Evolutionary conservation across 176 grass and related monocot species (phyloP), one percentile per base, ranked within the genome.

Genomic region (Melocanna baccifera): DNA sequence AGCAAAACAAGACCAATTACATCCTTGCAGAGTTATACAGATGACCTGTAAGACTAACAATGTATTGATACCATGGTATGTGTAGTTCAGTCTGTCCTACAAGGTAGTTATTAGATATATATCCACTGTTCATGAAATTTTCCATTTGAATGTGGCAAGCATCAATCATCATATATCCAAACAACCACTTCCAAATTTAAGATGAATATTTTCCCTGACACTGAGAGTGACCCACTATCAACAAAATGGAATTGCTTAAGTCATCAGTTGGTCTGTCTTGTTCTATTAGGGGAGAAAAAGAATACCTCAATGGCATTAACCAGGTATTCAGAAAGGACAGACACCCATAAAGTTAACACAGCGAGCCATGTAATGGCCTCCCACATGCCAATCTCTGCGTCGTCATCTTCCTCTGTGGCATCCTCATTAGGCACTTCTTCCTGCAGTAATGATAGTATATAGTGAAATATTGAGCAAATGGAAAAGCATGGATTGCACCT

Each of bases 221-320:
- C 11, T 3, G 6, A 41, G 29, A 55, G 18, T 58, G 67, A 12
- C 32, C 34, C 61, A 84, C 4, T 55, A 52, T 72, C 39, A 83
- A 69, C 19, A 20, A 34, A 69, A 71, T 16, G 8, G 22, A 77
- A 28, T 41, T 66, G 22, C 5, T 57, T 11, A 48, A 22, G 16
- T 64, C 16, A 50, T 67, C 34, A 71, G 26, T 83, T 83, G 40
- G 39, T 15, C 18, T 63, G 6, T 75, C 7, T 62, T 69, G n/a
- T 77, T 67, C 25, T 48, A 72, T 26, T 62, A 0, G 13, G 66
- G 15, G 5, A 70, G 29, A 78, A 57, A 45, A 39, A 34, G 15
- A 86, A 62, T 94, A 97, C 95, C 95, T 97, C 84, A 77, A 97
- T 97, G 47, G 92, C 87, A 88, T 85, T 83, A 77, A 97, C 91